Percentiles rank a stretch among this genome's conserved stretches.
Conservation (phyloP, 2,329 filamentous ascomycete species). For the Clonostachys solani region DNA sequence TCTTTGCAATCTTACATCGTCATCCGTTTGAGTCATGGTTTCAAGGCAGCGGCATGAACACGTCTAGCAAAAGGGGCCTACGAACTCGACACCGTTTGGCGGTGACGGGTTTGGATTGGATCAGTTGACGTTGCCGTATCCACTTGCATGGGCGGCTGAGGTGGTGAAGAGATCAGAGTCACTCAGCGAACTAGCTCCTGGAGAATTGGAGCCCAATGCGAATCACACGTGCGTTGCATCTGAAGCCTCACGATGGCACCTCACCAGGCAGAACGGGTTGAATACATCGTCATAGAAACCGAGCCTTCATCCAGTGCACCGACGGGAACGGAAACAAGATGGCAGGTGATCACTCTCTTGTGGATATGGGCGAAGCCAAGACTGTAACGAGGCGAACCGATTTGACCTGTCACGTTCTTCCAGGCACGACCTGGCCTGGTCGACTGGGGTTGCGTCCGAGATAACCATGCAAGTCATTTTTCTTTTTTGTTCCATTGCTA, state of each 20-base stretch:
- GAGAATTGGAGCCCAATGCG: background rate
- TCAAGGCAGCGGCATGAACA: background rate
- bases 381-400: too few relatives aligned
- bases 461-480: constrained; percentile 24
- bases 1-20: background rate
- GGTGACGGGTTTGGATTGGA: background rate
- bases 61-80: background rate
- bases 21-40: background rate
- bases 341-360: too few relatives aligned
- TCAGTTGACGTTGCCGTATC: background rate
- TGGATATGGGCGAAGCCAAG: too few relatives aligned
- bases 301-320: constrained; percentile 1
- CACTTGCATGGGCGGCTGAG: too few relatives aligned
- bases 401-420: too few relatives aligned
- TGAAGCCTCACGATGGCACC: background rate
- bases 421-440: too few relatives aligned
- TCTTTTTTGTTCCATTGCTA: constrained; percentile 34
- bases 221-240: background rate
- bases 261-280: background rate
- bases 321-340: too few relatives aligned
- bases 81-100: background rate
- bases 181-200: too few relatives aligned
- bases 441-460: background rate
- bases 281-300: constrained; percentile 6
- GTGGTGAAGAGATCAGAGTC: too few relatives aligned